Evolutionary conservation across 2,329 filamentous ascomycete genomes (phyloP).

Genomic region (Fulvia fulva): DNA sequence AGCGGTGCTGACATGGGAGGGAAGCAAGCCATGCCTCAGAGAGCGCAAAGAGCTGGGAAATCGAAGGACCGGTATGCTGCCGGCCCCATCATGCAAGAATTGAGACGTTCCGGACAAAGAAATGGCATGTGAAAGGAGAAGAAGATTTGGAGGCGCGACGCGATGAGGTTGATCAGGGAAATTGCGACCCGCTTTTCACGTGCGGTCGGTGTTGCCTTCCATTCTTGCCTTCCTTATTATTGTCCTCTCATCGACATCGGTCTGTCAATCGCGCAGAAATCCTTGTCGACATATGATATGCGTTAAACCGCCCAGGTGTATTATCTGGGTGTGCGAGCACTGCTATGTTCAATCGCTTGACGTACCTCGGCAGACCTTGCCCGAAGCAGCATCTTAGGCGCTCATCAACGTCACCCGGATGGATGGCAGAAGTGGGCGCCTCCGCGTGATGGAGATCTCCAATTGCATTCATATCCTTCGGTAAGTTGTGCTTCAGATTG

Average conservation of each 20-base stretch:
- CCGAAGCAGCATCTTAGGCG: neutral
- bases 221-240: neutral
- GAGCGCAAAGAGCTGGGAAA: too few species aligned
- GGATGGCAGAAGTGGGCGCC: neutral
- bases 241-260: neutral
- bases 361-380: neutral
- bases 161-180: neutral
- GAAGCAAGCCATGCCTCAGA: too few species aligned
- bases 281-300: too few species aligned
- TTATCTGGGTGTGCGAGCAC: neutral
- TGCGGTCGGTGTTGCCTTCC: neutral
- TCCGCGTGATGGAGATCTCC: neutral
- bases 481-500: neutral
- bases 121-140: neutral
- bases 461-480: neutral
- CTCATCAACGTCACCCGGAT: conserved; percentile 2
- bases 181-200: neutral
- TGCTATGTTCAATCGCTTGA: neutral
- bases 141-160: neutral
- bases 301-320: neutral
- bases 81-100: too few species aligned
- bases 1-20: too few species aligned
- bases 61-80: too few species aligned
- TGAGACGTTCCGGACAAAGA: too few species aligned
- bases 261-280: too few species aligned